Percentiles rank a stretch among this genome's conserved stretches.
These are phyloP conservation scores for Elongisporangium senticosum DNA, from an alignment of 352 stramenopile genomes.

Conservation along the genomic window DNA sequence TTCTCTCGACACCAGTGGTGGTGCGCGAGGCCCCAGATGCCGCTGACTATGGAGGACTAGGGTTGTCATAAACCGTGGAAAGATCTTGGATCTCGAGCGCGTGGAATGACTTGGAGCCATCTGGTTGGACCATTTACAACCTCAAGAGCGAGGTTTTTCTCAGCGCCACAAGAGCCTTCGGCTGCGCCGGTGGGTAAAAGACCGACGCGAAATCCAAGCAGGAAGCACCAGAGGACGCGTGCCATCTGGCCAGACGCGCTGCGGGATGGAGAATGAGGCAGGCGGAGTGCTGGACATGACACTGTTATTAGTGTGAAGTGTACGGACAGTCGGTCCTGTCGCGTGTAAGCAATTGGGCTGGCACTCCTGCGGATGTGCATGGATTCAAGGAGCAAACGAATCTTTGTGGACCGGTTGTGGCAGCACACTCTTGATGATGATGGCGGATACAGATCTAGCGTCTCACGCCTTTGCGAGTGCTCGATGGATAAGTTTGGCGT, in stretches of 20 bases:
- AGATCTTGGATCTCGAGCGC: not conserved
- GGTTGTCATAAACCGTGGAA: not conserved
- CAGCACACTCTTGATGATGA: not conserved
- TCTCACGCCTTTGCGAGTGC: not conserved
- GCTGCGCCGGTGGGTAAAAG: not conserved
- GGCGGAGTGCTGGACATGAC: not conserved
- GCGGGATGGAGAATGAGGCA: not conserved
- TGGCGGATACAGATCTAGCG: not conserved
- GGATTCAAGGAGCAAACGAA: not conserved
- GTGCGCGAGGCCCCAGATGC: not conserved
- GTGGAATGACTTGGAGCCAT: not conserved
- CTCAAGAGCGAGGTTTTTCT: not conserved
- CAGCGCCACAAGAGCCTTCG: not conserved
- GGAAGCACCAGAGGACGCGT: not conserved
- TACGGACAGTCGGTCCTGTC: too few species aligned
- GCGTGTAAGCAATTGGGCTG: too few species aligned
- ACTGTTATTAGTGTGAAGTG: too few species aligned
- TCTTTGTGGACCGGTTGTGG: not conserved
- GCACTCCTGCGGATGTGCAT: too few species aligned
- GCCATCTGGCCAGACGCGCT: not conserved
- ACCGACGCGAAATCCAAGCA: not conserved
- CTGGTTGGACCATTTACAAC: not conserved
- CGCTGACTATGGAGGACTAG: not conserved
- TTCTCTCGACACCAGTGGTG: not conserved
- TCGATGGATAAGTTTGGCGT: not conserved